phyloP scores from a whole-genome alignment of 176 grass and related monocot species.

The Eleusine coracana region DNA sequence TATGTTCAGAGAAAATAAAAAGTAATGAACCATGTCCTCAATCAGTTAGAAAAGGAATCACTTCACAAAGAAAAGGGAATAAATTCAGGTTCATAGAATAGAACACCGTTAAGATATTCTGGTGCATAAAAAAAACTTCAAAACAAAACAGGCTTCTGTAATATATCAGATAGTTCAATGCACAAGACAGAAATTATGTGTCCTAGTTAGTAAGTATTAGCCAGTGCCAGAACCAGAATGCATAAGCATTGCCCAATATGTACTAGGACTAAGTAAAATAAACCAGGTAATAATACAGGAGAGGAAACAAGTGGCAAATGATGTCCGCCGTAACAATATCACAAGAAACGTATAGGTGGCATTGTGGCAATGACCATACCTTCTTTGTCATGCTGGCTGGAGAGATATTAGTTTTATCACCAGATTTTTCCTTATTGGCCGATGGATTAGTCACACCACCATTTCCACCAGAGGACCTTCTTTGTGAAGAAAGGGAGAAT shows the following conservation, averaged over 20 bases:
- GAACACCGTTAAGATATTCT: background rate
- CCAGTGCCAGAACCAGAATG: background rate
- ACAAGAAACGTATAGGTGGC: background rate
- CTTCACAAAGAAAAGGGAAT: background rate
- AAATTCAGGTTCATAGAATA: background rate
- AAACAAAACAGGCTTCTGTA: background rate
- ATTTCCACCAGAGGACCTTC: slow-evolving; percentile 50
- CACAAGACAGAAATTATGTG: background rate
- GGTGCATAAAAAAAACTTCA: slow-evolving; percentile 13
- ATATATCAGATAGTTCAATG: background rate
- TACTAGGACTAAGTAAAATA: background rate
- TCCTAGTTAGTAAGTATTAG: slow-evolving; percentile 19
- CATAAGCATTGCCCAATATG: background rate
- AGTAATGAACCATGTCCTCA: background rate
- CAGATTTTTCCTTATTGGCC: slow-evolving; percentile 48
- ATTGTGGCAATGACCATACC: background rate
- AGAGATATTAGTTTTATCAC: slow-evolving; percentile 40
- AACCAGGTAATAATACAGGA: background rate
- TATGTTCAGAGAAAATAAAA: slow-evolving; percentile 21
- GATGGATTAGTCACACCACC: slow-evolving; percentile 36
- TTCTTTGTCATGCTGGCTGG: slow-evolving; percentile 53
- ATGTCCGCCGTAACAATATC: slow-evolving; percentile 14
- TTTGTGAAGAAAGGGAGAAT: slow-evolving; percentile 64
- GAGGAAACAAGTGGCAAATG: slow-evolving; percentile 17
- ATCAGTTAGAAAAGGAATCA: background rate